phyloP scores from a whole-genome alignment of 352 stramenopile genomes.

The Globisporangium viniferum region DNA sequence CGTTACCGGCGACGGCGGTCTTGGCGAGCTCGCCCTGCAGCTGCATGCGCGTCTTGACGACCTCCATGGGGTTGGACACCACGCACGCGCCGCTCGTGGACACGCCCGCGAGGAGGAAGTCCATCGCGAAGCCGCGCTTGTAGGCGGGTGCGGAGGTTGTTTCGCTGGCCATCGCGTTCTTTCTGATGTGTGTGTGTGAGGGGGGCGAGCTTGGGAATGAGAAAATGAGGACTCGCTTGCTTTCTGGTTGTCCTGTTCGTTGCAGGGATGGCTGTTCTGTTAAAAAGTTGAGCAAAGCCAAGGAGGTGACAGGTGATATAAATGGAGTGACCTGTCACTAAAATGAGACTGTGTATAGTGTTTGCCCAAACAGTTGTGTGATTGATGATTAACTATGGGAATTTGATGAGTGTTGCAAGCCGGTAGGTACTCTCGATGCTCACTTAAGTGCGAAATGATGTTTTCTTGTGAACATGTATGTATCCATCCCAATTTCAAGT shows the following conservation, averaged over 20 bases:
- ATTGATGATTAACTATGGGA: background rate
- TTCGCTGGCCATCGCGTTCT: constrained; percentile 8
- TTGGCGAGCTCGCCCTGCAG: constrained; percentile 78
- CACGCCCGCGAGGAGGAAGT: constrained; percentile 66
- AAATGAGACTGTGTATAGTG: background rate
- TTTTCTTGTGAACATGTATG: background rate
- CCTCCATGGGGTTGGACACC: constrained; percentile 88
- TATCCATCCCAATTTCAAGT: background rate
- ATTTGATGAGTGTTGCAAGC: background rate
- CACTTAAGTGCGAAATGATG: background rate
- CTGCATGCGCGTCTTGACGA: constrained; percentile 90
- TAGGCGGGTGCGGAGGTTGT: background rate
- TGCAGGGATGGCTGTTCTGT: background rate
- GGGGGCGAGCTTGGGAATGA: background rate
- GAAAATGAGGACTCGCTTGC: background rate
- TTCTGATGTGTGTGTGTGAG: background rate
- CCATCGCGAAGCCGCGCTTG: constrained; percentile 56
- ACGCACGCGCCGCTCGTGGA: constrained; percentile 69
- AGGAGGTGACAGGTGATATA: background rate
- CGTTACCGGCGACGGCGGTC: constrained; percentile 30
- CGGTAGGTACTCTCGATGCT: background rate
- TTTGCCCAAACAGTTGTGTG: background rate
- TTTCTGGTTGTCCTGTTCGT: background rate
- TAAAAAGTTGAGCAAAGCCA: background rate
- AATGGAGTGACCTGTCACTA: constrained; percentile 1